A percentile compares a stretch with the other conserved stretches of the same genome.
Conservation (phyloP, 306 rosid genomes). For the Pachyrhizus erosus region DNA sequence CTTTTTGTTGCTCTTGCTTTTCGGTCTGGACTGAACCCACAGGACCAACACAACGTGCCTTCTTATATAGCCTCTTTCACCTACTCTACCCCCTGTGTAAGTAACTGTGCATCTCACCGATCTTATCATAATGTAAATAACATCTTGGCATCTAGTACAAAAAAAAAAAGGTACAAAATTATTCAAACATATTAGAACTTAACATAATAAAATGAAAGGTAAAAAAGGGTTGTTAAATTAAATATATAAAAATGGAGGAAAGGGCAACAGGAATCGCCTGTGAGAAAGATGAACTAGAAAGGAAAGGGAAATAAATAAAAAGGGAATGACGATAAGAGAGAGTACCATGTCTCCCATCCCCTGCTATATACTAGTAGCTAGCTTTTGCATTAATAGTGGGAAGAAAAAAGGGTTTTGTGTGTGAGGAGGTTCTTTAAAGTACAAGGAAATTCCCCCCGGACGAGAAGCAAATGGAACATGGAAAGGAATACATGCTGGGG, state of each 20-base stretch:
- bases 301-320: constrained; percentile 59
- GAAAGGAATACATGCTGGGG: constrained; percentile 75
- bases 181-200: not conserved
- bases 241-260: constrained; percentile 42
- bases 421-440: constrained; percentile 45
- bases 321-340: constrained; percentile 21
- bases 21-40: constrained; percentile 46
- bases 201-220: constrained; percentile 14
- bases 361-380: constrained; percentile 36
- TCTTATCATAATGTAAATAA: constrained; percentile 7
- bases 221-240: not conserved
- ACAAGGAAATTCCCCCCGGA: constrained; percentile 61
- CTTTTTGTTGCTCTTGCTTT: constrained; percentile 60
- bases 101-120: constrained; percentile 17
- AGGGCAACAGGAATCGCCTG: constrained; percentile 88
- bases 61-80: constrained; percentile 83
- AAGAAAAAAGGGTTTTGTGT: constrained; percentile 19
- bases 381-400: constrained; percentile 61
- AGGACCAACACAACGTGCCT: constrained; percentile 47
- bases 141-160: not conserved
- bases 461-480: constrained; percentile 78
- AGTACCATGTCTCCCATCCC: constrained; percentile 63
- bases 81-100: constrained; percentile 43
- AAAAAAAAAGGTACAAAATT: constrained; percentile 13
- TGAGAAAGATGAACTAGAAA: constrained; percentile 56